Evolutionary conservation across 495 filamentous ascomycete genomes (phyloP).

Genomic region (Xylaria palmicola): DNA sequence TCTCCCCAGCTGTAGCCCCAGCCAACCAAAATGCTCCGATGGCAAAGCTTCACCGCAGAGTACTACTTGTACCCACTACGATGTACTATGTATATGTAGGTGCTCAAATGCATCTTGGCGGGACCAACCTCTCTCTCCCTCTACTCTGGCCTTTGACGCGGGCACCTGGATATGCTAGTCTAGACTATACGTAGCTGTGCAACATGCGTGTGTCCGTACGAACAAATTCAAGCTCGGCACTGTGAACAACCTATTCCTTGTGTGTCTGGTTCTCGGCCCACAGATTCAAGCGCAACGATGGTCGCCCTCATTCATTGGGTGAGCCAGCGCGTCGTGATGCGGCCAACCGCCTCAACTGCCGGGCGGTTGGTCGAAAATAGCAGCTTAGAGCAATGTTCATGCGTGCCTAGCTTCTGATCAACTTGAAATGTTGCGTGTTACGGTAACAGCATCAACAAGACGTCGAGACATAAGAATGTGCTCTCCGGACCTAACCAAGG

Average conservation of each 20-base stretch:
- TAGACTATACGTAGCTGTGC: too few species aligned
- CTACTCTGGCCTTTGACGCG: neutral
- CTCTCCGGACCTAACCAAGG: neutral
- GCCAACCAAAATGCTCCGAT: constrained; percentile 28
- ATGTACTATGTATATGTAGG: too few species aligned
- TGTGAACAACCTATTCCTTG: neutral
- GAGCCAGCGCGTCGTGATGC: constrained; percentile 10
- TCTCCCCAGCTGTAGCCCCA: constrained; percentile 20
- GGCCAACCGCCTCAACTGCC: constrained; percentile 12
- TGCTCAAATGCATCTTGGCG: constrained; percentile 20
- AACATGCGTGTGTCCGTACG: too few species aligned
- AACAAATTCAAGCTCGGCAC: neutral
- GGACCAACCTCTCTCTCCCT: neutral
- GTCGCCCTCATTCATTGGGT: constrained; percentile 7
- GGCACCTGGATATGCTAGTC: too few species aligned
- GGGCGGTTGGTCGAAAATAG: constrained; percentile 8
- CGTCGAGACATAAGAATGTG: constrained; percentile 1
- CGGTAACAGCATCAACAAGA: neutral
- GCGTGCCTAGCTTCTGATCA: neutral
- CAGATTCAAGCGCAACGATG: neutral
- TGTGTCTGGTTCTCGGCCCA: neutral
- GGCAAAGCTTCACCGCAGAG: neutral
- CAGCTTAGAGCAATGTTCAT: neutral
- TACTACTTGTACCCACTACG: too few species aligned
- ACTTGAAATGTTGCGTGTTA: neutral